Base-by-base conservation (phyloP, 345 rosid genomes). In the Diplotaxis tenuifolia region DNA sequence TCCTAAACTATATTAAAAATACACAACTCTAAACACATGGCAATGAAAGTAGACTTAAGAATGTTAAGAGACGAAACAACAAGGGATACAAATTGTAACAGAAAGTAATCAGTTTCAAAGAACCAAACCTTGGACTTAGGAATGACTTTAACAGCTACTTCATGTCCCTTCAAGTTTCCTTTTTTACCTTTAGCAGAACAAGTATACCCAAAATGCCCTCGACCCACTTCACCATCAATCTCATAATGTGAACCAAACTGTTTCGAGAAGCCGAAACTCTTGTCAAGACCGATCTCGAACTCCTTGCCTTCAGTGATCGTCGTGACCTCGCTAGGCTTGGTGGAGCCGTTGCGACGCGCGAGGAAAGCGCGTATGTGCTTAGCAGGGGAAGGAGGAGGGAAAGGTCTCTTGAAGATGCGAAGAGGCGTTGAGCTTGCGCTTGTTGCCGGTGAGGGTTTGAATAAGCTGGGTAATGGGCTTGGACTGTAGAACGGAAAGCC, bases 311-410 rank as follows among this genome's bases (percentile, higher is more conserved):
- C 97, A 3, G 97, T 97, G 23, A 93, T n/a, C n/a, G n/a, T 93
- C 32, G 96, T 57, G 66, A 85, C 96, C 77, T 84, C 94, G 21
- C 86, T 90, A 6, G 91, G 93, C 83, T 93, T 93, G 10, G 81
- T 81, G 19, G 88, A 81, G 55, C 98, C 97, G 42, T 89, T 84
- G n/a, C 97, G 85, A 62, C 95, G 83, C 0, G 92, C 95, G 50
- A 93, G 89, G 79, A 91, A 83, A 42, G 98, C 89, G 3, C 89
- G 84, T 72, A n/a, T n/a, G n/a, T n/a, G n/a, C n/a, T n/a, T n/a
- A n/a, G n/a, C n/a, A n/a, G n/a, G n/a, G n/a, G n/a, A 93, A 20
- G 98, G 98, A 20, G 98, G 98, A 32, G 98, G 98, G 55, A 93
- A 93, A 16, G 97, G 96, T 53, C 97, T 91, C 87, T 87, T 93